Conservation (phyloP, 2,329 filamentous ascomycete species). For the Penicillium sp. region DNA sequence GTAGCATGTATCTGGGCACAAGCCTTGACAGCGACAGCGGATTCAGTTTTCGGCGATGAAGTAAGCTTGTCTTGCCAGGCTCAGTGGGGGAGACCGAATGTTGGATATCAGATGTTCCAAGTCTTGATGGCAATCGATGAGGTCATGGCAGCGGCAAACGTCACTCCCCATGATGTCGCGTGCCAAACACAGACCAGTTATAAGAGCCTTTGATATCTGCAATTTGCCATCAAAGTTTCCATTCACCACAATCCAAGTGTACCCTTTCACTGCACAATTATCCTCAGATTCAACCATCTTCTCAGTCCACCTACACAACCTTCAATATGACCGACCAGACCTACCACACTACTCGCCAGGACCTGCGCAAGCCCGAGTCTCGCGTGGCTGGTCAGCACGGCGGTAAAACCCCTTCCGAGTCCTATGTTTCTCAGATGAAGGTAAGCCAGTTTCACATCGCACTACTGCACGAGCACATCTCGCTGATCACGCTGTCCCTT, state of each 20-base stretch:
- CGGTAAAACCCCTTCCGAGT: constrained; percentile 48
- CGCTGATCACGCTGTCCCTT: neutral
- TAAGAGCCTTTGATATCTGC: neutral
- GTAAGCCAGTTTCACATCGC: constrained; percentile 30
- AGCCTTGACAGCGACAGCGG: neutral
- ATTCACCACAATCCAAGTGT: neutral
- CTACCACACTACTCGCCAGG: constrained; percentile 53
- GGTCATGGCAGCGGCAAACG: constrained; percentile 24
- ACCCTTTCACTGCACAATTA: neutral
- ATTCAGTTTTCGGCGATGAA: neutral
- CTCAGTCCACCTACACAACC: neutral
- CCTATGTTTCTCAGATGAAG: constrained; percentile 51
- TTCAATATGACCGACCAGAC: constrained; percentile 42
- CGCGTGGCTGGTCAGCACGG: constrained; percentile 42
- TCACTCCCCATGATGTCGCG: constrained; percentile 11
- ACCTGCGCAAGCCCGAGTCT: constrained; percentile 52
- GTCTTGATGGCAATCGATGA: constrained; percentile 14
- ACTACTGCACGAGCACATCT: neutral
- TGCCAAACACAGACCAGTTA: constrained; percentile 2
- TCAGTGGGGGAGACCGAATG: constrained; percentile 1
- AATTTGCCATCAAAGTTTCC: neutral
- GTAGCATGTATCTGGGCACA: neutral
- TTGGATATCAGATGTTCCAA: constrained; percentile 1
- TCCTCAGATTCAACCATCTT: neutral
- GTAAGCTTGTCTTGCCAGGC: constrained; percentile 2